These are phyloP conservation scores for Hymenoscyphus albidus DNA, from an alignment of 2,329 filamentous ascomycete genomes.

Conservation along the genomic window DNA sequence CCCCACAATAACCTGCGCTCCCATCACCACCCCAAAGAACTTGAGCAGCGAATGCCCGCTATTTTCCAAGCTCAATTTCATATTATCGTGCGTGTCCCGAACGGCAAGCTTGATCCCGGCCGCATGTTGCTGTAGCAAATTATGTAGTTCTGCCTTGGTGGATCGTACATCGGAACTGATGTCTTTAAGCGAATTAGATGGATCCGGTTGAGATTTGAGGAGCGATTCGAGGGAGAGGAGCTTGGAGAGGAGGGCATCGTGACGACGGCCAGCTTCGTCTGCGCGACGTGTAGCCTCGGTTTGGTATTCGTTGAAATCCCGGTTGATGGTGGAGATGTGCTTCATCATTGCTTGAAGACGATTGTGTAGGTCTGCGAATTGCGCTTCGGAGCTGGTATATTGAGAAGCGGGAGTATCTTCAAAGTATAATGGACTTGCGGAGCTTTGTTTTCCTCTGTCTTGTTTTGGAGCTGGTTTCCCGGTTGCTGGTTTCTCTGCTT, in stretches of 20 bases:
- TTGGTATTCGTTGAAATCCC: slow-evolving; percentile 49
- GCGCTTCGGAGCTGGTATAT: slow-evolving; percentile 47
- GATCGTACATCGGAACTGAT: slow-evolving; percentile 57
- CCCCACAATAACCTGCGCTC: slow-evolving; percentile 28
- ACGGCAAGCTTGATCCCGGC: slow-evolving; percentile 26
- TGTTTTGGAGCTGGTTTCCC: slow-evolving; percentile 13
- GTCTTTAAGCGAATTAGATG: slow-evolving; percentile 46
- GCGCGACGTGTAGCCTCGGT: neutral
- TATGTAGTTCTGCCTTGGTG: slow-evolving; percentile 48
- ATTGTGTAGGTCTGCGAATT: slow-evolving; percentile 83
- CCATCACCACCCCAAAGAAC: slow-evolving; percentile 27
- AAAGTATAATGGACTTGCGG: slow-evolving; percentile 47
- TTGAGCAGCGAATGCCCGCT: slow-evolving; percentile 9
- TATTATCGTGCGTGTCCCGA: slow-evolving; percentile 23
- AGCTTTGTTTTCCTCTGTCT: slow-evolving; percentile 13
- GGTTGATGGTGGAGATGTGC: slow-evolving; percentile 61
- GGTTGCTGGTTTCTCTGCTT: slow-evolving; percentile 35
- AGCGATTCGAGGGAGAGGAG: slow-evolving; percentile 21
- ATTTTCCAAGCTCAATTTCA: slow-evolving; percentile 13
- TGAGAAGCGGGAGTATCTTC: slow-evolving; percentile 36
- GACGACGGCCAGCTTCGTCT: slow-evolving; percentile 42
- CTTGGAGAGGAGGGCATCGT: slow-evolving; percentile 18
- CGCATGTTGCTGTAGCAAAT: slow-evolving; percentile 26
- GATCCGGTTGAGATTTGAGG: slow-evolving; percentile 41
- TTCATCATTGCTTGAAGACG: slow-evolving; percentile 72